Percentiles rank a stretch among this genome's conserved stretches.
Conservation (phyloP, 257 asterid genomes). For the Nicotiana benthamiana region DNA sequence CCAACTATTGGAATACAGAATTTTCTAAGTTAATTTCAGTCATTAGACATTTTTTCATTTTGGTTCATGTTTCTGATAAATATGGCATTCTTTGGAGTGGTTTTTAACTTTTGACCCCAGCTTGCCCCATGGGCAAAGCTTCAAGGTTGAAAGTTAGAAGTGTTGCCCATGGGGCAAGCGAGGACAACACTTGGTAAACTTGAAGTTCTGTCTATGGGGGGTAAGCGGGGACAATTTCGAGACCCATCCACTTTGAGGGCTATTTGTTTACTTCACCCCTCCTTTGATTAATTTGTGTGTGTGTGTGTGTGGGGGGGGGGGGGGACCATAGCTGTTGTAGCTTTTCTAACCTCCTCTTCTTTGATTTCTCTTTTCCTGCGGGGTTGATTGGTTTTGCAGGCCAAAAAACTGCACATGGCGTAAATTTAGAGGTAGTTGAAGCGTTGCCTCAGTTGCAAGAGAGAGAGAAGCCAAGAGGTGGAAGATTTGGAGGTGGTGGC, state of each 20-base stretch:
- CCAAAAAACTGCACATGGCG: constrained; percentile 48
- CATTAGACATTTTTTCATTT: background rate
- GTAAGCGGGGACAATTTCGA: too few relatives aligned
- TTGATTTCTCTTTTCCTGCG: background rate
- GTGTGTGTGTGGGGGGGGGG: too few relatives aligned
- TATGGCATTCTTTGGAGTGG: too few relatives aligned
- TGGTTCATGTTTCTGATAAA: background rate
- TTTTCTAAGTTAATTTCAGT: background rate
- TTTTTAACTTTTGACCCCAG: too few relatives aligned
- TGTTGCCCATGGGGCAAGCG: too few relatives aligned
- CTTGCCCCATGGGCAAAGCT: too few relatives aligned
- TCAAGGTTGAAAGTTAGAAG: too few relatives aligned
- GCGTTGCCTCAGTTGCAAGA: constrained; percentile 65
- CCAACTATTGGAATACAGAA: background rate
- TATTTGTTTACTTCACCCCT: too few relatives aligned
- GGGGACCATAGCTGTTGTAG: background rate
- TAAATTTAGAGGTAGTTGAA: constrained; percentile 54
- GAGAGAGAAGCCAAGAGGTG: constrained; percentile 41
- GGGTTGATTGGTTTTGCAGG: constrained; percentile 30
- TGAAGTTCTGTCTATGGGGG: too few relatives aligned
- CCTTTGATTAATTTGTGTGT: background rate
- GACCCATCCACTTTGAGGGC: too few relatives aligned
- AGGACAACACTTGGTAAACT: too few relatives aligned
- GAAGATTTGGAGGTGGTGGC: constrained; percentile 49
- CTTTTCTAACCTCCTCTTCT: background rate